Evolutionary conservation across 2,329 filamentous ascomycete species (phyloP).

Genomic region (Neonectria sp.): DNA sequence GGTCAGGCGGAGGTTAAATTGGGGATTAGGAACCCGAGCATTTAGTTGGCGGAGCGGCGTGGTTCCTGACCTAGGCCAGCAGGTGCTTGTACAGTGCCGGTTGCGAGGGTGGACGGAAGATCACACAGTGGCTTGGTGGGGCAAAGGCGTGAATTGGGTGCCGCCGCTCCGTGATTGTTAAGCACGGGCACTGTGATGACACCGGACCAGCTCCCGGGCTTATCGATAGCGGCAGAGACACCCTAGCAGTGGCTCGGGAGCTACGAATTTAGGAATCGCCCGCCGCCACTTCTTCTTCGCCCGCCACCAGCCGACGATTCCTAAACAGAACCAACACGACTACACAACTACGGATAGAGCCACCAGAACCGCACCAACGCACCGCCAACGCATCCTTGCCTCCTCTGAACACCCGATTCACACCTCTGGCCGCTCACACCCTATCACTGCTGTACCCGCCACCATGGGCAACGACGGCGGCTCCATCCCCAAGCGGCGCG

Average conservation of each 20-base stretch:
- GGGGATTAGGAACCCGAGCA: slow-evolving; percentile 39
- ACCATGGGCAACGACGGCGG: slow-evolving; percentile 98
- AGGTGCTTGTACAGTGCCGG: slow-evolving; percentile 40
- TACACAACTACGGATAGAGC: neutral
- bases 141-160: neutral
- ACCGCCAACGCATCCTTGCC: slow-evolving; percentile 2
- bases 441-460: slow-evolving; percentile 2
- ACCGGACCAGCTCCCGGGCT: slow-evolving; percentile 11
- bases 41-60: slow-evolving; percentile 29
- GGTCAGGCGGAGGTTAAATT: slow-evolving; percentile 44
- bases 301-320: slow-evolving; percentile 27
- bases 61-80: slow-evolving; percentile 4
- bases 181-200: slow-evolving; percentile 5
- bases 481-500: slow-evolving; percentile 94
- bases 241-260: slow-evolving; percentile 8
- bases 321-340: slow-evolving; percentile 1
- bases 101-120: neutral
- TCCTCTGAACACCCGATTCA: neutral
- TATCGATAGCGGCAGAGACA: slow-evolving; percentile 42
- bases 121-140: slow-evolving; percentile 7
- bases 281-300: slow-evolving; percentile 30
- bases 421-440: neutral
- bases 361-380: slow-evolving; percentile 11
- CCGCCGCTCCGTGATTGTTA: neutral
- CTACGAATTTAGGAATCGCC: slow-evolving; percentile 41